phyloP scores from a whole-genome alignment of 2,329 filamentous ascomycete genomes.

The Chrysoporthe deuterocubensis region DNA sequence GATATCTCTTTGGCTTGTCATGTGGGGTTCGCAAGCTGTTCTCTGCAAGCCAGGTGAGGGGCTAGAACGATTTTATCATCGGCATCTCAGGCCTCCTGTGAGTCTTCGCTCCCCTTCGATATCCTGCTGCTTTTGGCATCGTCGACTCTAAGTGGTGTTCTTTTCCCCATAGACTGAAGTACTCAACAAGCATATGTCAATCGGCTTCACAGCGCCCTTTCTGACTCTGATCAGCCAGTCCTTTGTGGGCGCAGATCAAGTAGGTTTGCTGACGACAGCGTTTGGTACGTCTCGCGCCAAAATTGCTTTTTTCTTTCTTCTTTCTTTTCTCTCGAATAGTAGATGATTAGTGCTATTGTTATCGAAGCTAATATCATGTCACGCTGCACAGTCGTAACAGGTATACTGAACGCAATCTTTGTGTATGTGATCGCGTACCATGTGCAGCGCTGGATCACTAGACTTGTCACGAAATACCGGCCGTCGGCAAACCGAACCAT shows the following conservation, averaged over 20 bases:
- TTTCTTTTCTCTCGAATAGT: neutral
- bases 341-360: neutral
- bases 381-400: slow-evolving; percentile 36
- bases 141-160: slow-evolving; percentile 11
- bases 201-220: slow-evolving; percentile 56
- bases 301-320: neutral
- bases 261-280: slow-evolving; percentile 49
- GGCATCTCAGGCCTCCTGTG: slow-evolving; percentile 32
- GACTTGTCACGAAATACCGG: neutral
- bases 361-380: neutral
- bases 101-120: slow-evolving; percentile 17
- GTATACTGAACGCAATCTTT: slow-evolving; percentile 36
- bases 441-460: slow-evolving; percentile 33
- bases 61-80: slow-evolving; percentile 36
- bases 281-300: slow-evolving; percentile 43
- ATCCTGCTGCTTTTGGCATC: neutral
- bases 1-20: slow-evolving; percentile 44
- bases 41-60: slow-evolving; percentile 27
- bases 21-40: slow-evolving; percentile 35
- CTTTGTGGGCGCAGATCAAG: slow-evolving; percentile 37
- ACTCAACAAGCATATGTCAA: slow-evolving; percentile 54
- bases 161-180: slow-evolving; percentile 47
- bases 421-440: slow-evolving; percentile 37
- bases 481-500: neutral
- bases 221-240: slow-evolving; percentile 47